These are phyloP conservation scores for Amaranthus tricolor DNA, from an alignment of 179 eudicot species.

Conservation along the genomic window DNA sequence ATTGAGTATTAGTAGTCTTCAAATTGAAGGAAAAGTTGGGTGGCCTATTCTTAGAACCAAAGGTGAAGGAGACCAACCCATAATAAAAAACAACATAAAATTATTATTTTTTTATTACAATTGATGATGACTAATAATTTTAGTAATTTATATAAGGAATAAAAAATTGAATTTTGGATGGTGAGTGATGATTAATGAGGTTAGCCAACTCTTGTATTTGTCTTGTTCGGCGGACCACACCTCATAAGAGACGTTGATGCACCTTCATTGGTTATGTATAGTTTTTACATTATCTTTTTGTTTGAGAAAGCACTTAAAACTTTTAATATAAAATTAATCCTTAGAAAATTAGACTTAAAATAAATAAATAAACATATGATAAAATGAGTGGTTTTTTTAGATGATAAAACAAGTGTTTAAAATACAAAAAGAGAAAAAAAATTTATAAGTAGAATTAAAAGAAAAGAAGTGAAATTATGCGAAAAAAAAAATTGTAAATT, in stretches of 20 bases:
- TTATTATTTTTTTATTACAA: not conserved
- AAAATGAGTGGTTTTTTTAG: no score
- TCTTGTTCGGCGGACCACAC: slow-evolving; percentile 31
- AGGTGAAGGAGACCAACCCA: slow-evolving; percentile 15
- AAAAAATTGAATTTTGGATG: slow-evolving; percentile 8
- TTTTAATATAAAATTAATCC: no score
- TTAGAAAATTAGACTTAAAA: no score
- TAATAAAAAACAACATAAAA: slow-evolving; percentile 1
- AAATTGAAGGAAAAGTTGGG: slow-evolving; percentile 18
- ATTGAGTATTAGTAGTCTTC: slow-evolving; percentile 10
- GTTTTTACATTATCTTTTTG: not conserved
- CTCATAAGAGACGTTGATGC: slow-evolving; percentile 9
- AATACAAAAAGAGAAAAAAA: no score
- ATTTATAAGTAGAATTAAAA: no score
- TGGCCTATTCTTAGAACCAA: slow-evolving; percentile 17
- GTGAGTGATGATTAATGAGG: slow-evolving; percentile 8
- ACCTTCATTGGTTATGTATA: not conserved
- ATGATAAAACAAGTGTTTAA: no score
- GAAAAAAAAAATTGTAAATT: no score
- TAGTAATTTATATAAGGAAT: not conserved
- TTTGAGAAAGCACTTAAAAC: no score
- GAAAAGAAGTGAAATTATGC: no score
- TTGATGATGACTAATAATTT: not conserved
- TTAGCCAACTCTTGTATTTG: slow-evolving; percentile 18
- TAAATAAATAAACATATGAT: no score